Evolutionary conservation across 495 filamentous ascomycete species (phyloP), one percentile per base, ranked within the genome.

Genomic region (Annulohypoxylon maeteangense): DNA sequence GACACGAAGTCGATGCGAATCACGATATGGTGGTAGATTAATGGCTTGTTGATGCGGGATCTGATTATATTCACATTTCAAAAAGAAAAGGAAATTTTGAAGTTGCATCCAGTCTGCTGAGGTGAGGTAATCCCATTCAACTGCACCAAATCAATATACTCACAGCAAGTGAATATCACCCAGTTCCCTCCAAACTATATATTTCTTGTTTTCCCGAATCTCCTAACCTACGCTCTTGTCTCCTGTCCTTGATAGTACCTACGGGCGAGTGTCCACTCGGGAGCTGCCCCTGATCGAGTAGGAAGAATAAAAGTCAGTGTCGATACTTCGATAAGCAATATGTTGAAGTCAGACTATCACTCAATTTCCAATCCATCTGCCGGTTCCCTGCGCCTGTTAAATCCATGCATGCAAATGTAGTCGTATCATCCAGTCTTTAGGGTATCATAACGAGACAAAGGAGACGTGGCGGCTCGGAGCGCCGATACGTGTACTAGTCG

Each of bases 371-470:
- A 55, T 31, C 8, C 18, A 31, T 29, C 18, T 60, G 23, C 44
- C 18, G 32, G 2, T 57, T 67, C 47, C 64, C 38, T 56, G 31
- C 66, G 59, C 59, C 62, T 63, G 48, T 67, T 36, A 58, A 66
- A 71, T 62, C 62, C 44, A 71, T 70, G 58, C 64, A 67, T 70
- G 67, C 62, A 70, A 74, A 47, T 57, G 57, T 70, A 62, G 55
- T 59, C 51, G 51, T 70, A 60, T 58, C 62, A 36, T 63, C 54
- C 67, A 62, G 57, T 67, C 71, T 70, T 70, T n/a, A 23, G 64
- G 70, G 70, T 70, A 74, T 70, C 67, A 70, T 66, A 67, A 42
- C 25, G 50, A 65, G 51, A 74, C 58, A 70, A 70, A 74, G 36
- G 62, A 70, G 51, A 70, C 42, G 57, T 61, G 40, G 61, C 50